Evolutionary conservation across 1,139 yeast genomes (phyloP), one percentile per base, ranked within the genome.

Genomic region (Kodamaea ohmeri): DNA sequence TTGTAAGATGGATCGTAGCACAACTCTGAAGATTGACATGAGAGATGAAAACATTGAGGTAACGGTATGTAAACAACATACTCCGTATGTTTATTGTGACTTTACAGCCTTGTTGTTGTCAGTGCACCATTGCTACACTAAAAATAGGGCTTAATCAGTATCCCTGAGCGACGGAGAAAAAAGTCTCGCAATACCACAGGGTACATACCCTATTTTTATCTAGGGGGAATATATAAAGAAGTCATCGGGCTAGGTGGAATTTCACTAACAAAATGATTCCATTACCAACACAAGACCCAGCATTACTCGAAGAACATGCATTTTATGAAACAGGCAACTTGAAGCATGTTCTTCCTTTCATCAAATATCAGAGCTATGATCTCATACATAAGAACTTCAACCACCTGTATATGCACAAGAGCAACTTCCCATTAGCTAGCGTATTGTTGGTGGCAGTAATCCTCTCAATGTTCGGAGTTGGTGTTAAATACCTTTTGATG

Each of bases 251-350:
- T 24, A n/a, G n/a, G 6, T 9, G 22, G 22, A 5, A 5, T 24
- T 24, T 24, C 26, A 13, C 12, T 24, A 24, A 3, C 21, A 30
- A 14, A 7, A 40, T 40, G 43, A 33, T 53, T 15, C 58, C 58
- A 18, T 40, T 34, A 28, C 51, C 65, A 12, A 44, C 55, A 4
- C 35, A 50, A 25, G 67, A 62, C 38, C 34, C 40, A 14, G 40
- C 41, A 25, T 46, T 62, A 32, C 50, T 62, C 35, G 45, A 52
- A 27, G 67, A 62, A 37, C 67, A 62, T 44, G 58, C 59, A 20
- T 62, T 59, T 42, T 61, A 60, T 36, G 61, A 53, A 13, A 51
- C 58, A 1, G 59, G 58, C 15, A 50, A 50, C 42, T 25, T 49
- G 19, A 48, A 50, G 36, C 45, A 51, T 32, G 47, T 51, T 6